Base-by-base conservation (phyloP, 73 alveolate genomes). In the Tetrahymena borealis region DNA sequence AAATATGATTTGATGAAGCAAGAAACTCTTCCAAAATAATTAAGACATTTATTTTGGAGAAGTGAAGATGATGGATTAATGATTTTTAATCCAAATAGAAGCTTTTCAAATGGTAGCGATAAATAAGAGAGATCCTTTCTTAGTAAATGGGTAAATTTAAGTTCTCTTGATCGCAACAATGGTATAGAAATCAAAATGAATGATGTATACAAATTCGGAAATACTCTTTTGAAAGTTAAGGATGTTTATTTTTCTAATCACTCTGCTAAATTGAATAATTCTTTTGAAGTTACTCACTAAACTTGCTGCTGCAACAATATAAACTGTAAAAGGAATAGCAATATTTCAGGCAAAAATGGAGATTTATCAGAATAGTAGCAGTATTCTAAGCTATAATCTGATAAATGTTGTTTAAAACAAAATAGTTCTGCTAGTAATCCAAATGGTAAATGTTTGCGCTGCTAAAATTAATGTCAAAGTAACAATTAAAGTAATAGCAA, bases 41-140 rank as follows among this genome's bases (percentile, higher is more conserved):
- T 60, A 60, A 60, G 85, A 60, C 85, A 60, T 60, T 60, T 60
- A 60, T 60, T 60, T 60, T 60, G 85, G 85, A 60, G 85, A 60
- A 60, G 28, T 20, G 20, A 60, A n/a, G 85, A 60, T 60, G 85
- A 60, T 60, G 85, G 85, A 60, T 60, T 60, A 6, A 60, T 60
- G 85, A 18, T 60, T 3, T 60, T 60, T n/a, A 60, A 60, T 60
- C 85, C 85, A 10, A 60, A 5, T n/a, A 60, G 28, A 35, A 60
- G 28, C 28, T 15, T 60, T 60, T 60, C 38, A 15, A 35, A 24
- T 24, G 28, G 33, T 4, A 60, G 28, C 35, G 85, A 60, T 60
- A 60, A 60, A 28, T 28, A 60, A 20, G 85, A 60, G 32, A 60
- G 85, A 60, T 60, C 85, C 28, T 60, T 60, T n/a, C 85, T 60